Percentiles rank a stretch among this genome's conserved stretches.
Evolutionary conservation across 2,329 filamentous ascomycete species (phyloP).

Genomic region (Aspergillus sp.): DNA sequence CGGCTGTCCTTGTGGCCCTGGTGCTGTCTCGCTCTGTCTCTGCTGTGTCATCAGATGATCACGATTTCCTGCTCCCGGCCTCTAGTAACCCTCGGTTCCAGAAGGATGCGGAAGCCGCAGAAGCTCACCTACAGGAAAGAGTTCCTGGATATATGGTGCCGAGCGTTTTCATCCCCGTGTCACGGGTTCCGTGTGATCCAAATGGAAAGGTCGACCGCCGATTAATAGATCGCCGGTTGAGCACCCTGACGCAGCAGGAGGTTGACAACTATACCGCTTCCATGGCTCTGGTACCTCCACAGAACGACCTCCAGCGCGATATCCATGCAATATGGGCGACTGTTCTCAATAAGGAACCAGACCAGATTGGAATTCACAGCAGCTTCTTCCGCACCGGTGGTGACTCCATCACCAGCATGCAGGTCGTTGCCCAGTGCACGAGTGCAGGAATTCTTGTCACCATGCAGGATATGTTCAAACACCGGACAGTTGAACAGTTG

Average conservation of each 20-base stretch:
- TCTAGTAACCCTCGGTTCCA: not conserved
- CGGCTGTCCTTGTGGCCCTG: too few relatives aligned
- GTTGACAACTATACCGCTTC: not conserved
- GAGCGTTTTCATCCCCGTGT: not conserved
- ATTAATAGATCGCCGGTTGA: not conserved
- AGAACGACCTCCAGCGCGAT: not conserved
- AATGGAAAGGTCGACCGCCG: not conserved
- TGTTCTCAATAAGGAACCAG: slow-evolving; percentile 7
- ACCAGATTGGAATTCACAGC: slow-evolving; percentile 15
- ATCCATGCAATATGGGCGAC: not conserved
- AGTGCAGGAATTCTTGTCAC: not conserved
- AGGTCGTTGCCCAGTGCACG: slow-evolving; percentile 7
- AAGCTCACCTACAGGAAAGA: not conserved
- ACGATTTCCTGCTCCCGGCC: too few relatives aligned
- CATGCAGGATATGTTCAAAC: not conserved
- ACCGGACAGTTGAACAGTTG: too few relatives aligned
- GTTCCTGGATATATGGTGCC: not conserved
- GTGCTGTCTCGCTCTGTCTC: too few relatives aligned
- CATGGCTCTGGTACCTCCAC: not conserved
- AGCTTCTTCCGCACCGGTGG: slow-evolving; percentile 40
- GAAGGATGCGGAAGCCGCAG: not conserved
- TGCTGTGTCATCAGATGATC: too few relatives aligned
- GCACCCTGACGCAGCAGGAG: not conserved
- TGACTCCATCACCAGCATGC: slow-evolving; percentile 45
- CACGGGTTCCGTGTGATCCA: not conserved